phyloP scores from a whole-genome alignment of 1,284 basidiomycete species.

The Ceratobasidium sp. region DNA sequence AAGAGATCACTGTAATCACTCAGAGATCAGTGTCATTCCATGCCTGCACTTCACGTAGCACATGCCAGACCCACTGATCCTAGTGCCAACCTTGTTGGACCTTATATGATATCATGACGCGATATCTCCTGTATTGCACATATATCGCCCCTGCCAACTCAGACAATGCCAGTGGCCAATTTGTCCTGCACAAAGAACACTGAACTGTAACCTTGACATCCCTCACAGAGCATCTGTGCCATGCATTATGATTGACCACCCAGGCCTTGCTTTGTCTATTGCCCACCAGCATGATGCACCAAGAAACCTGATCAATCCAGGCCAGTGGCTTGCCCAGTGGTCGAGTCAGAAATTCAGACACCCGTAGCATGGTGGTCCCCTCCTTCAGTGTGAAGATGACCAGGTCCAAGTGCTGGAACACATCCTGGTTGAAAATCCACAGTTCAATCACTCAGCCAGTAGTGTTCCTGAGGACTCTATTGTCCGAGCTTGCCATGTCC shows the following conservation, averaged over 20 bases:
- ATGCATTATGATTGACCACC: background rate
- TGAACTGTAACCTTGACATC: background rate
- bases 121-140: background rate
- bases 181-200: background rate
- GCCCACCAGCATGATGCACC: background rate
- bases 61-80: too few relatives aligned
- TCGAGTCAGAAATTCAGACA: background rate
- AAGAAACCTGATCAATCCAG: background rate
- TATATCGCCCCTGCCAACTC: background rate
- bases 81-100: background rate
- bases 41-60: too few relatives aligned
- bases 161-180: background rate
- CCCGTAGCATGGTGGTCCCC: background rate
- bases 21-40: too few relatives aligned
- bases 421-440: background rate
- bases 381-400: background rate
- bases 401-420: background rate
- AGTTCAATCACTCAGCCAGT: background rate
- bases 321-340: background rate
- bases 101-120: background rate
- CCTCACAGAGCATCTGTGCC: background rate
- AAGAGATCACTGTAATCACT: too few relatives aligned
- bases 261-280: background rate
- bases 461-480: too few relatives aligned
- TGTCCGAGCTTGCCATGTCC: too few relatives aligned